Percentiles rank a stretch among this genome's conserved stretches.
phyloP scores from a whole-genome alignment of 305 asterid genomes.

The Ilex paraguariensis region DNA sequence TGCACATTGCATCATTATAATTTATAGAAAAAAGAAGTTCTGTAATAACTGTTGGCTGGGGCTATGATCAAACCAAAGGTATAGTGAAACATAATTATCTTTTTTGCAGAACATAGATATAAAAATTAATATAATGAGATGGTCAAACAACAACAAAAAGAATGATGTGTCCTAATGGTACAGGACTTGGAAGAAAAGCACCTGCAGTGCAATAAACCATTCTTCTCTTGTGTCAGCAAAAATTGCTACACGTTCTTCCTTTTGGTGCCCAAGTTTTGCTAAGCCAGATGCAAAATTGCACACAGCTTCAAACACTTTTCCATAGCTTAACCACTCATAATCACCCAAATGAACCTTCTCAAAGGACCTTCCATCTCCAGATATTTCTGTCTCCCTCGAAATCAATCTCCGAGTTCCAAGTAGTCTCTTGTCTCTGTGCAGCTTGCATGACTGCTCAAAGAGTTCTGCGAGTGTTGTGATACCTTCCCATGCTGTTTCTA shows the following conservation, averaged over 20 bases:
- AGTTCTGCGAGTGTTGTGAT: constrained; percentile 91
- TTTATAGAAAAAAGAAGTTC: too few species aligned
- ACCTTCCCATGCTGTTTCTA: constrained; percentile 93
- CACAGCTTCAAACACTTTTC: constrained; percentile 69
- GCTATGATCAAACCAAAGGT: too few species aligned
- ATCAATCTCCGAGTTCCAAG: constrained; percentile 79
- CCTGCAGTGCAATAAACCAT: constrained; percentile 98
- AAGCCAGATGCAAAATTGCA: constrained; percentile 88
- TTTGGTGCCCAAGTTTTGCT: constrained; percentile 80
- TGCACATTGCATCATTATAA: too few species aligned
- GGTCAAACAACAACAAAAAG: too few species aligned
- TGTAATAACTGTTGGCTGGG: too few species aligned
- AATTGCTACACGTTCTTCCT: constrained; percentile 89
- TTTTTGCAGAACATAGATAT: too few species aligned
- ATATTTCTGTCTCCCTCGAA: constrained; percentile 59
- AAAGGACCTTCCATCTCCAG: constrained; percentile 74
- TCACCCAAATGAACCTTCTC: constrained; percentile 98
- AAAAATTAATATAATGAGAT: too few species aligned
- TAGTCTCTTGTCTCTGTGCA: constrained; percentile 41
- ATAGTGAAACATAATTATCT: too few species aligned
- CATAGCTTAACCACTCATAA: constrained; percentile 85
- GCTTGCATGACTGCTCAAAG: constrained; percentile 74
- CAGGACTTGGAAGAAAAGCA: constrained; percentile 20
- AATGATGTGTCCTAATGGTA: constrained; percentile 1
- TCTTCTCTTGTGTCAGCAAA: constrained; percentile 96